Conservation (phyloP, 345 rosid genomes). For the Cardamine chenopodiifolia region DNA sequence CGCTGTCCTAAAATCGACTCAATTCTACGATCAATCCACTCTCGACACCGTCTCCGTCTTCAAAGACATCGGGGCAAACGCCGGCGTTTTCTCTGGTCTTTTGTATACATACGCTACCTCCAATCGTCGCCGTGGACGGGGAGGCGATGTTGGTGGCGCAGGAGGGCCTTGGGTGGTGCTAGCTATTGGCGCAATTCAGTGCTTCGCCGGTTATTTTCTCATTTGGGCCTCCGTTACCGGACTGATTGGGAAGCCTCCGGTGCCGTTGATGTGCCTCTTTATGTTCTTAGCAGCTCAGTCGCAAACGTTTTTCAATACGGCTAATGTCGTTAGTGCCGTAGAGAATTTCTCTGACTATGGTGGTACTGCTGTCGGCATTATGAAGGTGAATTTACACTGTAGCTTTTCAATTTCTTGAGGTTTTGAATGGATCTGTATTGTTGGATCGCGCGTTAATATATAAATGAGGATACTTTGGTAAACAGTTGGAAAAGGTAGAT, state of each 20-base stretch:
- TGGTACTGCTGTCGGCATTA: constrained; percentile 85
- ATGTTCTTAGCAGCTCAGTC: constrained; percentile 72
- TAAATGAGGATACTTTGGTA: background rate
- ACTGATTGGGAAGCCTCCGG: constrained; percentile 61
- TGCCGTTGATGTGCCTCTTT: constrained; percentile 71
- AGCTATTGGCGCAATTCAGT: constrained; percentile 63
- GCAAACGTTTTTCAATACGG: constrained; percentile 74
- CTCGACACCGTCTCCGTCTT: constrained; percentile 97
- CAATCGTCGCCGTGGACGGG: constrained; percentile 23
- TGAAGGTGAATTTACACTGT: constrained; percentile 59
- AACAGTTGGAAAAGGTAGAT: background rate
- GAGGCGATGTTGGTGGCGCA: background rate
- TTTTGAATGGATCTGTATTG: background rate
- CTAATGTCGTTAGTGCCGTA: constrained; percentile 75
- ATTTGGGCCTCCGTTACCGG: constrained; percentile 89
- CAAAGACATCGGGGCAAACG: constrained; percentile 93
- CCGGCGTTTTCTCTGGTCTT: constrained; percentile 78
- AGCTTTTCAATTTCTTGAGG: background rate
- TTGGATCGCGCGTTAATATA: background rate
- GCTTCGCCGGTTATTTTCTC: constrained; percentile 72
- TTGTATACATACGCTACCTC: constrained; percentile 60
- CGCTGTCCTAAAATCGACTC: constrained; percentile 68
- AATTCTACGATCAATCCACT: constrained; percentile 80
- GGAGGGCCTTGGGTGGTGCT: constrained; percentile 81
- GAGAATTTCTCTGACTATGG: constrained; percentile 67